Evolutionary conservation across 805 yeast genomes (phyloP).

Genomic region (Suhomyces tanzawaensis): DNA sequence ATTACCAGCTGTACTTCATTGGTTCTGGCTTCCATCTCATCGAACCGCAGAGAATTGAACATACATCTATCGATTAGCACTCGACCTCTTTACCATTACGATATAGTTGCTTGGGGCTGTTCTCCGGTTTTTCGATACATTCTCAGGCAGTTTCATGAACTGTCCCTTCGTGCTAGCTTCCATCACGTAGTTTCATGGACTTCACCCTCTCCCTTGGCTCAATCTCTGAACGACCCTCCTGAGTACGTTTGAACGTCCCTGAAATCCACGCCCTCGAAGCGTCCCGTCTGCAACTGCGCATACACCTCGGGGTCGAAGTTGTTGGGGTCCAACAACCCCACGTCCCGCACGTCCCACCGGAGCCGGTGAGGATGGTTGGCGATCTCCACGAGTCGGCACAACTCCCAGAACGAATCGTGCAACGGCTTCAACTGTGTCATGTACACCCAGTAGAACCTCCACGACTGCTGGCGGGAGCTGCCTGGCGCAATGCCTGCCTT

Average conservation of each 20-base stretch:
- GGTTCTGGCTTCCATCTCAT: too few relatives aligned
- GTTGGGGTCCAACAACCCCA: slow-evolving; percentile 41
- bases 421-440: slow-evolving; percentile 24
- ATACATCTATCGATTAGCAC: too few relatives aligned
- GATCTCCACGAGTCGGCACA: slow-evolving; percentile 27
- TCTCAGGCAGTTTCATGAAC: too few relatives aligned
- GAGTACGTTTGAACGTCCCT: slow-evolving; percentile 19
- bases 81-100: too few relatives aligned
- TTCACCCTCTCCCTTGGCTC: too few relatives aligned
- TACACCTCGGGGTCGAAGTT: slow-evolving; percentile 29
- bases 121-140: too few relatives aligned
- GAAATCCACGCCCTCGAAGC: slow-evolving; percentile 22
- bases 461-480: slow-evolving; percentile 10
- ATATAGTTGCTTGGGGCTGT: too few relatives aligned
- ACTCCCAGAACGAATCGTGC: slow-evolving; percentile 38
- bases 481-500: slow-evolving; percentile 25
- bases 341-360: slow-evolving; percentile 18
- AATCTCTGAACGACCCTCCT: too few relatives aligned
- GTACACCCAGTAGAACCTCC: slow-evolving; percentile 20
- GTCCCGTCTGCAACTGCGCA: slow-evolving; percentile 26
- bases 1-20: too few relatives aligned
- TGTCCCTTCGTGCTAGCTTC: too few relatives aligned
- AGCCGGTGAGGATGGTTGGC: slow-evolving; percentile 31
- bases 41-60: too few relatives aligned
- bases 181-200: too few relatives aligned